phyloP scores from a whole-genome alignment of 2,329 filamentous ascomycete genomes.

The Coniochaeta sp. region DNA sequence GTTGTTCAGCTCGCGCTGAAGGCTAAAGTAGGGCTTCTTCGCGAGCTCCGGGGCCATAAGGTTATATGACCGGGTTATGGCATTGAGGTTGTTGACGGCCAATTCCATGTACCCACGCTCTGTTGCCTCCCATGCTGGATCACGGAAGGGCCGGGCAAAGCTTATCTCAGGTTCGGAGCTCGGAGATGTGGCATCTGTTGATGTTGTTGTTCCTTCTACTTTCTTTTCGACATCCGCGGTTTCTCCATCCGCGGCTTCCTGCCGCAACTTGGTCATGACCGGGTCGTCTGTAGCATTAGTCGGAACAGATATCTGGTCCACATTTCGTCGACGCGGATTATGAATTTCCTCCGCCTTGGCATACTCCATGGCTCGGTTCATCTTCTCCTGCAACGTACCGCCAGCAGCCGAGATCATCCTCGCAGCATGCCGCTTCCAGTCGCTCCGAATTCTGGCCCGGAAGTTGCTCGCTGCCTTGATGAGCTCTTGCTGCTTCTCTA shows the following conservation, averaged over 20 bases:
- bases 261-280: constrained; percentile 37
- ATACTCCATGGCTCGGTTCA: constrained; percentile 63
- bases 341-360: constrained; percentile 64
- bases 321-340: constrained; percentile 47
- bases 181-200: not conserved
- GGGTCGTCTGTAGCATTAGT: constrained; percentile 39
- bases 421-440: constrained; percentile 81
- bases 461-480: constrained; percentile 63
- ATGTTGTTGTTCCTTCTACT: not conserved
- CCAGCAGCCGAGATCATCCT: constrained; percentile 71
- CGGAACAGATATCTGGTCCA: constrained; percentile 39
- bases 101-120: constrained; percentile 71
- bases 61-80: constrained; percentile 80
- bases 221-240: not conserved
- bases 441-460: constrained; percentile 63
- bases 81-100: constrained; percentile 71
- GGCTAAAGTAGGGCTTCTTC: constrained; percentile 84
- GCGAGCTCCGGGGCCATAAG: constrained; percentile 88
- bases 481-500: constrained; percentile 95
- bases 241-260: constrained; percentile 16
- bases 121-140: constrained; percentile 64
- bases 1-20: constrained; percentile 71
- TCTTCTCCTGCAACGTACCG: constrained; percentile 66
- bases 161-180: constrained; percentile 16
- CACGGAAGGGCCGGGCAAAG: constrained; percentile 62